Percentiles rank a stretch among this genome's conserved stretches.
Conservation (phyloP, 2,329 filamentous ascomycete species). For the Ophiognomonia clavigignenti-juglandacearum region DNA sequence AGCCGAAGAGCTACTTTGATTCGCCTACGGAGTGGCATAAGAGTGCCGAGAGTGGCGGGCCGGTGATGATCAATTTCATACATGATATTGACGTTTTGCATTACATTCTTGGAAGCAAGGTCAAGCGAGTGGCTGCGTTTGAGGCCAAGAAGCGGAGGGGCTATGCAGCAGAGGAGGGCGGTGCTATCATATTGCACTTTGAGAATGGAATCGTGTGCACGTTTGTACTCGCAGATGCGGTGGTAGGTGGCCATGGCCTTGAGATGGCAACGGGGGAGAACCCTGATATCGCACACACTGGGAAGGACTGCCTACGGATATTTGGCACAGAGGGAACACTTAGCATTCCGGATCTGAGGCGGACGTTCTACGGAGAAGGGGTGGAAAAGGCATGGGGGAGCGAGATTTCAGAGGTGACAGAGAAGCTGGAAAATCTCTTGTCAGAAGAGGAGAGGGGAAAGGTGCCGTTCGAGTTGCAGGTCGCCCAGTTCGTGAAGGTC, state of each 20-base stretch:
- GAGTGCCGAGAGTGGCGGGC: constrained; percentile 36
- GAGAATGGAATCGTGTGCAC: constrained; percentile 50
- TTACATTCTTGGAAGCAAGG: constrained; percentile 45
- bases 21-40: constrained; percentile 41
- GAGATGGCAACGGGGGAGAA: constrained; percentile 57
- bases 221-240: constrained; percentile 49
- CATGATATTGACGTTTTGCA: constrained; percentile 57
- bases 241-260: constrained; percentile 48
- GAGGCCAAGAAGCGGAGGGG: constrained; percentile 36
- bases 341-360: constrained; percentile 16
- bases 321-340: constrained; percentile 16
- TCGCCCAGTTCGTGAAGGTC: constrained; percentile 5
- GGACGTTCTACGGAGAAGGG: constrained; percentile 5
- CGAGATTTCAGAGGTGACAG: background rate
- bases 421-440: constrained; percentile 2
- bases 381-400: constrained; percentile 7
- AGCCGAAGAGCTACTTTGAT: constrained; percentile 47
- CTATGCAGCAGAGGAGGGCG: constrained; percentile 51
- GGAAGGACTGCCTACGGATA: constrained; percentile 45
- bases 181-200: constrained; percentile 48
- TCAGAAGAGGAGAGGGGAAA: constrained; percentile 5
- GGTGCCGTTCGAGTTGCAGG: constrained; percentile 12
- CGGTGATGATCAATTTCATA: constrained; percentile 54
- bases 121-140: constrained; percentile 47
- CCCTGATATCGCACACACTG: constrained; percentile 39